phyloP scores from a whole-genome alignment of 202 grass and related monocot species.

The Brachypodium distachyon region DNA sequence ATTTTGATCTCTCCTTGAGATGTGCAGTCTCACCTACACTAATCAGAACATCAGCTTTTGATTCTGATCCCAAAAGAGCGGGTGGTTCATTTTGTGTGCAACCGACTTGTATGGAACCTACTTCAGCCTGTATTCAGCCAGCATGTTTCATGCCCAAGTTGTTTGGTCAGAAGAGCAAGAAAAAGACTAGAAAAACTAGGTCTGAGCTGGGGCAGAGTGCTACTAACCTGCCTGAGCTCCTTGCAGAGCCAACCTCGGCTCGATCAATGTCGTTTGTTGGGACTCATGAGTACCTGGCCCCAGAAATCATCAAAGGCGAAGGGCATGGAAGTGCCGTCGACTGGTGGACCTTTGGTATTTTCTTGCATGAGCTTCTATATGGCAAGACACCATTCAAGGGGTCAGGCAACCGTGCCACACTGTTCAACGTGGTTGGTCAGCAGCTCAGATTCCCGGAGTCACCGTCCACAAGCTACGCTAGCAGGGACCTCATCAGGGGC shows the following conservation, averaged over 20 bases:
- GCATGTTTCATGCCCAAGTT: conserved; percentile 79
- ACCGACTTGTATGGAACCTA: conserved; percentile 70
- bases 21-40: conserved; percentile 93
- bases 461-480: conserved; percentile 72
- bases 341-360: conserved; percentile 98
- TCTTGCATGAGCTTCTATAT: conserved; percentile 78
- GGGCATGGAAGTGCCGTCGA: conserved; percentile 94
- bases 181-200: conserved; percentile 57
- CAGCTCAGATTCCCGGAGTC: conserved; percentile 91
- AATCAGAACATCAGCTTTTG: conserved; percentile 62
- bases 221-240: conserved; percentile 55
- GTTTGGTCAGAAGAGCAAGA: conserved; percentile 66
- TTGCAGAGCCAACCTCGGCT: conserved; percentile 76
- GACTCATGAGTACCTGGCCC: conserved; percentile 86
- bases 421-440: conserved; percentile 96
- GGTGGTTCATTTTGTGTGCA: conserved; percentile 87
- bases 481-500: conserved; percentile 83
- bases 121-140: conserved; percentile 83
- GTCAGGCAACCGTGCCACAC: conserved; percentile 78
- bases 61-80: conserved; percentile 55
- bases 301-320: conserved; percentile 95
- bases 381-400: conserved; percentile 97
- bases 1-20: conserved; percentile 86
- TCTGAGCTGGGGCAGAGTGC: conserved; percentile 40
- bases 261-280: conserved; percentile 96